These are phyloP conservation scores for Coelastrella sp. DNA, from an alignment of 139 green algal species.

Conservation along the genomic window DNA sequence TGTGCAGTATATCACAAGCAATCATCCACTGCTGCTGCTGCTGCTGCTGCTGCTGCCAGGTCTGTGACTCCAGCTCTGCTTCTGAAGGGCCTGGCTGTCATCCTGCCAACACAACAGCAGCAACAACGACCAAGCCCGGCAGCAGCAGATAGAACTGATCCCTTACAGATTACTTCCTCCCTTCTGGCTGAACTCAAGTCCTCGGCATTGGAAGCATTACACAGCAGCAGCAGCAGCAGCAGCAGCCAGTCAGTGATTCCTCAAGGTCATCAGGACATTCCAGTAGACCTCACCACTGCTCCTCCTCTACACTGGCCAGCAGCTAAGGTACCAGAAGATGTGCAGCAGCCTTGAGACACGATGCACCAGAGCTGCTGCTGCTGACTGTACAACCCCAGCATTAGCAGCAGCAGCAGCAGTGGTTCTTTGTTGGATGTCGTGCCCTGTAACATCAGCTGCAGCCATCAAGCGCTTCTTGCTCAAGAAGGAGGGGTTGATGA, in stretches of 20 bases:
- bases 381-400: no score
- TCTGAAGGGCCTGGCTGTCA: slow-evolving; percentile 54
- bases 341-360: not conserved
- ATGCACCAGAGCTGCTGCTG: not conserved
- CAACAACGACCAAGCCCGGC: not conserved
- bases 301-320: slow-evolving; percentile 62
- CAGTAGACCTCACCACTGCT: slow-evolving; percentile 46
- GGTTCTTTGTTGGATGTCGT: no score
- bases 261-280: slow-evolving; percentile 46
- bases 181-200: slow-evolving; percentile 18
- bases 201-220: not conserved
- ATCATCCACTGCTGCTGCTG: not conserved
- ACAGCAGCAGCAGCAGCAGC: slow-evolving; percentile 45
- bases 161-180: not conserved
- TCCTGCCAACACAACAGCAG: slow-evolving; percentile 17
- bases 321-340: slow-evolving; percentile 29
- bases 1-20: not conserved
- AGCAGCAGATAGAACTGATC: not conserved
- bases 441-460: no score
- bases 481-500: no score
- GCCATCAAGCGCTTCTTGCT: no score
- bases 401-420: no score
- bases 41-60: slow-evolving; percentile 13
- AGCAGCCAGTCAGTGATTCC: no score
- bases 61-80: slow-evolving; percentile 56